These are phyloP conservation scores for Athelia psychrophila DNA, from an alignment of 1,284 basidiomycete genomes.

Conservation along the genomic window DNA sequence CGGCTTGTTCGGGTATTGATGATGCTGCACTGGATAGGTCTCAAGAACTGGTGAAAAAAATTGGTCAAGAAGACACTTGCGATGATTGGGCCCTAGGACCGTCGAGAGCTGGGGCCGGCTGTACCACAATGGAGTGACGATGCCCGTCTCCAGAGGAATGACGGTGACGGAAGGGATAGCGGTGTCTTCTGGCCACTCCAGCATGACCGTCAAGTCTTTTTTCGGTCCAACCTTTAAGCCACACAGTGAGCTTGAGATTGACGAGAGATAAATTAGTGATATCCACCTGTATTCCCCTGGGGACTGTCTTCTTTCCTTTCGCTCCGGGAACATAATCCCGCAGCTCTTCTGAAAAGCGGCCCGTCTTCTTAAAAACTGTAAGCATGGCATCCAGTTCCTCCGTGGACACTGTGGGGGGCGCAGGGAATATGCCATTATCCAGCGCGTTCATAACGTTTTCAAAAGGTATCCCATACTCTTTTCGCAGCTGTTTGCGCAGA, in stretches of 20 bases:
- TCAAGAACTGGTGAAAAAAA: not conserved
- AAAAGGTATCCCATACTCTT: conserved; percentile 9
- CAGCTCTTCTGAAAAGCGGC: conserved; percentile 10
- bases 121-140: too few species aligned
- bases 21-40: not conserved
- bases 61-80: not conserved
- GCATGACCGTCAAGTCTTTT: conserved; percentile 9
- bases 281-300: not conserved
- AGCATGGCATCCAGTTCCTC: conserved; percentile 7
- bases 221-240: conserved; percentile 10
- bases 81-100: not conserved
- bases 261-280: not conserved
- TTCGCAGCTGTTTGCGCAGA: conserved; percentile 5
- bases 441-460: conserved; percentile 5
- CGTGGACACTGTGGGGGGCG: conserved; percentile 4
- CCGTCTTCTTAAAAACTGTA: conserved; percentile 2
- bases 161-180: not conserved
- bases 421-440: conserved; percentile 3
- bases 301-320: not conserved
- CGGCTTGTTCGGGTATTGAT: not conserved
- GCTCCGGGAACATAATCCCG: not conserved
- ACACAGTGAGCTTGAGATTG: not conserved
- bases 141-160: not conserved
- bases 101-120: too few species aligned
- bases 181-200: conserved; percentile 6